Base-by-base conservation (phyloP, 768 basidiomycete genomes). In the Phlebiopsis gigantea region DNA sequence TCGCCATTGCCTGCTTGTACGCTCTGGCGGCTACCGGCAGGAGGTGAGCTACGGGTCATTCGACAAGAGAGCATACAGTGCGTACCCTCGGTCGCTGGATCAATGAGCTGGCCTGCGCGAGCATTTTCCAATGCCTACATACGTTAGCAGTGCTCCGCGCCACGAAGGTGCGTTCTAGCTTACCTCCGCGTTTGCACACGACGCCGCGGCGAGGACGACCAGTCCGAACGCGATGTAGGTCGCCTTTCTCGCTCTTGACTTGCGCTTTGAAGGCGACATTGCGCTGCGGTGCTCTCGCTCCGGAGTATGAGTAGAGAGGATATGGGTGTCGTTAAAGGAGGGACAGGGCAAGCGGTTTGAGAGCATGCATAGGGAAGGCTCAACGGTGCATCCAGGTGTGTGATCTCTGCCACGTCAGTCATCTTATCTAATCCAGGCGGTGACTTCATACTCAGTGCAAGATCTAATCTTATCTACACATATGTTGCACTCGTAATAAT, bases 1-100 rank as follows among this genome's bases (percentile, higher is more conserved):
- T 89, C 7, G 79, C 67, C 57, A 88, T 68, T 10, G 90, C 90
- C 68, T 88, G 82, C 66, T 79, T 86, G 72, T 90, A 91, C 10
- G 89, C 90, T 59, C 84, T 80, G 14, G 80, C 69, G 57, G 89
- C 90, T 90, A 59, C 1, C 28, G 10, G 1, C 22, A 26, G 39
- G 14, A 29, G 9, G 31, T 56, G n/a, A 55, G 45, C 34, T n/a
- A 51, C 7, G 34, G n/a, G 26, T 58, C 19, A 59, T 19, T 10
- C 30, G 55, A 24, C n/a, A 42, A 10, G 9, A 46, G 12, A 14
- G 63, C 63, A 62, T 57, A 34, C 7, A 41, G 29, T 7, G 43
- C 47, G 46, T 47, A 65, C 68, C 68, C 64, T 67, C 66, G 12
- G 52, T 29, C 15, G 60, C 46, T 7, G 65, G 42, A 29, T 67